A percentile compares a stretch with the other conserved stretches of the same genome.
phyloP scores from a whole-genome alignment of 139 green algal genomes.

The Tetradesmus lagerheimii region DNA sequence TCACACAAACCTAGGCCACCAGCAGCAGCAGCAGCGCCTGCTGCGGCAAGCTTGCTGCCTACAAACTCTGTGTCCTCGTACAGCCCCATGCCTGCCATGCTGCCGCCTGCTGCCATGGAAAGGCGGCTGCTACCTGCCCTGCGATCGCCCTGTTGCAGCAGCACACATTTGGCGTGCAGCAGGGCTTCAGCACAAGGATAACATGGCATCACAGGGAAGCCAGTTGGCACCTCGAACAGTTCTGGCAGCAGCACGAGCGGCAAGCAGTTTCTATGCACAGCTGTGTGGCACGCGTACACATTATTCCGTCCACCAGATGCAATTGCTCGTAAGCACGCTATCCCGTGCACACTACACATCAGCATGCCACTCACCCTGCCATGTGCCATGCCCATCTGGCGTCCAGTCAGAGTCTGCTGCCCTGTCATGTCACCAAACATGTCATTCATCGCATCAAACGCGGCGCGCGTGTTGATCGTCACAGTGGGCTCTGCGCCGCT shows the following conservation, averaged over 20 bases:
- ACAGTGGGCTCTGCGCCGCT: slow-evolving; percentile 35
- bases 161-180: neutral
- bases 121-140: neutral
- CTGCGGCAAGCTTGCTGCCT: neutral
- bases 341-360: neutral
- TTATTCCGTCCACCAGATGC: too few species aligned
- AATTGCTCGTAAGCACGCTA: neutral
- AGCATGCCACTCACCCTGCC: slow-evolving; percentile 8
- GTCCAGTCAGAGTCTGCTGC: slow-evolving; percentile 17
- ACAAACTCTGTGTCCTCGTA: slow-evolving; percentile 64
- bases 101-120: neutral
- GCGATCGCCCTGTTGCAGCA: neutral
- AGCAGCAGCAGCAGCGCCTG: neutral
- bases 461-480: slow-evolving; percentile 58
- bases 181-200: neutral
- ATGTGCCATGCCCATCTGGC: neutral
- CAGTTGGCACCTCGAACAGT: too few species aligned
- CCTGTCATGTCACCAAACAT: slow-evolving; percentile 63
- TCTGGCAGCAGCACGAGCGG: too few species aligned
- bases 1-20: neutral
- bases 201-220: too few species aligned
- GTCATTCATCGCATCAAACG: slow-evolving; percentile 72
- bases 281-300: too few species aligned
- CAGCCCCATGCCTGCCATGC: slow-evolving; percentile 22
- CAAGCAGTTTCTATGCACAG: too few species aligned